Base-by-base conservation (phyloP, 2,329 filamentous ascomycete genomes). In the Cladophialophora immunda region DNA sequence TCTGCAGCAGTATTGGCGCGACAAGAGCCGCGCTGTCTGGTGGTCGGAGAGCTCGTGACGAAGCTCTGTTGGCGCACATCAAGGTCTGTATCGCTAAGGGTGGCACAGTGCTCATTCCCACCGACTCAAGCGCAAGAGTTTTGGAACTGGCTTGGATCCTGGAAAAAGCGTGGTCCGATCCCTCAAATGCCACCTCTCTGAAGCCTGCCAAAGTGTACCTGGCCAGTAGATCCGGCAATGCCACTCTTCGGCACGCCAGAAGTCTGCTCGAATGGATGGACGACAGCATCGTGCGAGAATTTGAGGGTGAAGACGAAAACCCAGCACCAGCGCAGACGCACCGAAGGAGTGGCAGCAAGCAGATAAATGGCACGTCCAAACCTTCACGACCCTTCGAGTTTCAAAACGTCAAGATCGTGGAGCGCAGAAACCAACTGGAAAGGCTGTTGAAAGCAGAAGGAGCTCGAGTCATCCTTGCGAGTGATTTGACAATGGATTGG, bases 221-320 rank as follows among this genome's bases (percentile, higher is more conserved):
- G 52, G 94, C 94, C 0, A 94, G 93, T 45, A 90, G 90, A 66
- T 97, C 93, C 68, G 91, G 92, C 70, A 90, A 92, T 65, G 94
- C 93, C 69, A 97, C 94, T 0, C 92, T 98, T 85, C 87, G 93
- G 60, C 92, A 97, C 72, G 92, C 94, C 29, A 87, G 94, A 71
- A 97, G 94, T 77, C 97, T 99, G 92, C 83, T 99, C 34, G 95
- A 99, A 76, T 99, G 95, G 95, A 98, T 99, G 94, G 94, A 98
- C 76, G 94, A 97, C 75, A 90, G 89, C 65, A 96, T 99, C 66
- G 91, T 97, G 50, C 89, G 93, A 62, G 94, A 98, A 74, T 96
- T 97, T 68, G 94, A 97, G 76, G 83, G 79, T 1, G 79, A 80
- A 38, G 77, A 76, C 27, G 79, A 81, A 64, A 75, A 74, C 59